These are phyloP conservation scores for Neonectria sp. DNA, from an alignment of 2,329 filamentous ascomycete species.

Conservation along the genomic window DNA sequence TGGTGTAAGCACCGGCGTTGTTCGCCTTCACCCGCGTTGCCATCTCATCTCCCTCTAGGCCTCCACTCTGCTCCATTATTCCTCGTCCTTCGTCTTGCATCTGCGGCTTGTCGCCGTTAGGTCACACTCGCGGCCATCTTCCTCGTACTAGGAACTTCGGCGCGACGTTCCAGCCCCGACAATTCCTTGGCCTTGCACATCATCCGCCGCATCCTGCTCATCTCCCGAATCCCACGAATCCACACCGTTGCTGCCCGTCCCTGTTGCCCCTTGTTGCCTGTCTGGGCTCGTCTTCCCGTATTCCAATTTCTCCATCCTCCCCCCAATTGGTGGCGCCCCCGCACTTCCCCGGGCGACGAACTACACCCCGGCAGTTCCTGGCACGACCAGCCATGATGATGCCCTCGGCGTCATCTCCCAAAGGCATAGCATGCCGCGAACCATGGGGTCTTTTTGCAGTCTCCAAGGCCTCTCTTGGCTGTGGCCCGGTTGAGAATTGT, in stretches of 20 bases:
- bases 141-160: conserved; percentile 44
- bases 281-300: conserved; percentile 33
- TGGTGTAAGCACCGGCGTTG: no score
- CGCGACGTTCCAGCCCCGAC: conserved; percentile 38
- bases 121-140: conserved; percentile 11
- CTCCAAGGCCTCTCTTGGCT: conserved; percentile 17
- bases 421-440: conserved; percentile 24
- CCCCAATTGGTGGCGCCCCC: conserved; percentile 40
- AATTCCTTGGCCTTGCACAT: conserved; percentile 4
- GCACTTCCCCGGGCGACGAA: conserved; percentile 40
- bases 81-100: conserved; percentile 8
- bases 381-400: conserved; percentile 31
- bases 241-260: conserved; percentile 23
- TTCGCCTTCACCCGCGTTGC: no score
- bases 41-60: neutral
- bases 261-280: conserved; percentile 29
- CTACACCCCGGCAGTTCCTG: conserved; percentile 33
- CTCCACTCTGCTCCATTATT: conserved; percentile 3
- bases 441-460: conserved; percentile 18
- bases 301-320: conserved; percentile 20
- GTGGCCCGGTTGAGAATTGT: conserved; percentile 24
- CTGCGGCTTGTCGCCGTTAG: conserved; percentile 16
- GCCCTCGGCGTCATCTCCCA: conserved; percentile 37
- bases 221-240: conserved; percentile 40
- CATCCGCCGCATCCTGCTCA: conserved; percentile 17